Conservation (phyloP, 1,139 yeast genomes). For the Nadsonia commutata region DNA sequence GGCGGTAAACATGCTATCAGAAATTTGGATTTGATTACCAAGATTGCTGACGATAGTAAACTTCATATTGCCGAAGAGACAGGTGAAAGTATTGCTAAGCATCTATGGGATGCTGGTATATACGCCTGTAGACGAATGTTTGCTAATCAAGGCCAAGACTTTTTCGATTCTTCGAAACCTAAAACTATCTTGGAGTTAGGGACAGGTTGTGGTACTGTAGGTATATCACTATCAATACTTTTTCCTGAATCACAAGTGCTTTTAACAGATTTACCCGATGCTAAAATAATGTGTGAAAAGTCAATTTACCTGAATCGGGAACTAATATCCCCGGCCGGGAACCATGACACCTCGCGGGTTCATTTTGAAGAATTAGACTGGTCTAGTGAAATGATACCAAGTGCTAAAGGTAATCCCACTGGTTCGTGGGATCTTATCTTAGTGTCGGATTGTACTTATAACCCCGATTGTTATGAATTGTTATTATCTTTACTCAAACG, state of each 20-base stretch:
- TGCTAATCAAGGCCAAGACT: conserved; percentile 3
- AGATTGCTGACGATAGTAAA: neutral
- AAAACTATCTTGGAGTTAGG: conserved; percentile 16
- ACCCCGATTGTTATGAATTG: conserved; percentile 16
- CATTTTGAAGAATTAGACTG: conserved; percentile 9
- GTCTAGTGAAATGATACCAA: conserved; percentile 5
- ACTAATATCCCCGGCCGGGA: neutral
- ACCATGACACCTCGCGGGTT: neutral
- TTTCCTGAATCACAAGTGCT: conserved; percentile 11
- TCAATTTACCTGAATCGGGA: conserved; percentile 12
- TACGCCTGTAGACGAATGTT: conserved; percentile 6
- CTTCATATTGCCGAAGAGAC: conserved; percentile 14
- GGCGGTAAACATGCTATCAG: neutral
- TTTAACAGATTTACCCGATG: conserved; percentile 18
- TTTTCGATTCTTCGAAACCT: conserved; percentile 2
- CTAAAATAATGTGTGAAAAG: conserved; percentile 13
- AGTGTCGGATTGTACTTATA: conserved; percentile 21
- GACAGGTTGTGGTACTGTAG: conserved; percentile 19
- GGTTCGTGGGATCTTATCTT: conserved; percentile 14
- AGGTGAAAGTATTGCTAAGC: conserved; percentile 17
- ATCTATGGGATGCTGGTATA: conserved; percentile 18
- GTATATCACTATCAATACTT: conserved; percentile 13
- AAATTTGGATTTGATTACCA: neutral
- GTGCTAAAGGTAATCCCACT: neutral
- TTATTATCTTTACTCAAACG: conserved; percentile 13